Conservation (phyloP, 2,329 filamentous ascomycete genomes). For the Fusarium nygamai region DNA sequence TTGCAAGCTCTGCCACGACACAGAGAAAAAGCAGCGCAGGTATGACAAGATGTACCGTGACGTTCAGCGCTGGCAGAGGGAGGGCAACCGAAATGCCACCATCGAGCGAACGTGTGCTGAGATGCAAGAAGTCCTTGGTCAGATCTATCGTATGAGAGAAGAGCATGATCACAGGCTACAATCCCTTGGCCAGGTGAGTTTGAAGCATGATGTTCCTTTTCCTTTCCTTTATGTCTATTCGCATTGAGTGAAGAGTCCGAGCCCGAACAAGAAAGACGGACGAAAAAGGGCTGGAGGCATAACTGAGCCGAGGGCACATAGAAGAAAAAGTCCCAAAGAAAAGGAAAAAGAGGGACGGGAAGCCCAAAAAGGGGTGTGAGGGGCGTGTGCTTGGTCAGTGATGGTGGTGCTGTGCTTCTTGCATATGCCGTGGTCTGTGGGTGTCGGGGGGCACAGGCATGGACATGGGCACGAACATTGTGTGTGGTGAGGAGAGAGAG, state of each 20-base stretch:
- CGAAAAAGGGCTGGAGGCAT: neutral
- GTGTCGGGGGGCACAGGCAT: conserved; percentile 3
- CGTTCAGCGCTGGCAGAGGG: conserved; percentile 78
- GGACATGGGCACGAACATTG: neutral
- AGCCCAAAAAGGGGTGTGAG: conserved; percentile 28
- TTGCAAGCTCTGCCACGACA: conserved; percentile 90
- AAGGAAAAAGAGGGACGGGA: conserved; percentile 30
- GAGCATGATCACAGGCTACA: conserved; percentile 51
- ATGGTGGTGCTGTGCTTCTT: conserved; percentile 38
- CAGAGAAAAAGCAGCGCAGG: conserved; percentile 83
- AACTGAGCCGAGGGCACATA: conserved; percentile 5
- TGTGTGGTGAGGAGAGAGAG: conserved; percentile 1
- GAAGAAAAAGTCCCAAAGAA: conserved; percentile 4
- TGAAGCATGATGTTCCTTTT: conserved; percentile 8
- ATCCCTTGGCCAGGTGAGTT: conserved; percentile 44
- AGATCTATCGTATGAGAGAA: conserved; percentile 62
- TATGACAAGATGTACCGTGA: conserved; percentile 78
- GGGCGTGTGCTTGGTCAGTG: conserved; percentile 28
- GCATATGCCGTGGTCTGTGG: conserved; percentile 35
- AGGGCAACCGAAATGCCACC: conserved; percentile 77
- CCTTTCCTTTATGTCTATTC: neutral
- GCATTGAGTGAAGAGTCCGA: neutral
- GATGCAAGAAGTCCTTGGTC: conserved; percentile 71
- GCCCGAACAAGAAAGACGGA: neutral
- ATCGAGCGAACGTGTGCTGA: conserved; percentile 77